Conservation (phyloP, 306 rosid genomes). For the Lotus japonicus region DNA sequence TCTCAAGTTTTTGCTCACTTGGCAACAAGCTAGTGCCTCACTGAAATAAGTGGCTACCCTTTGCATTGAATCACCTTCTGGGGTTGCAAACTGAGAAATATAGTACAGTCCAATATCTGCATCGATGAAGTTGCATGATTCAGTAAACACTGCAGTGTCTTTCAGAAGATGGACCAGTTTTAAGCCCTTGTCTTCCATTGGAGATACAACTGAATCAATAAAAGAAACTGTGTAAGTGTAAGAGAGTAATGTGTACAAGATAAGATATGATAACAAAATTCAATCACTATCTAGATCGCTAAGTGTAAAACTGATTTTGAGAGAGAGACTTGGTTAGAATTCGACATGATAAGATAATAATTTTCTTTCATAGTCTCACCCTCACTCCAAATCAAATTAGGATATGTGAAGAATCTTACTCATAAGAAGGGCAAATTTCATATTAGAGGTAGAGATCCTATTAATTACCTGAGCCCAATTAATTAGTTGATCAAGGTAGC, state of each 20-base stretch:
- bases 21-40: constrained; percentile 45
- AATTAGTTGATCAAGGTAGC: too few species aligned
- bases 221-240: not conserved
- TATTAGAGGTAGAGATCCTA: too few species aligned
- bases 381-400: too few species aligned
- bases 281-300: too few species aligned
- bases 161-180: constrained; percentile 31
- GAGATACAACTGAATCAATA: not conserved
- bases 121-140: constrained; percentile 27
- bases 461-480: too few species aligned
- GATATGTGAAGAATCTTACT: not conserved
- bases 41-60: constrained; percentile 50
- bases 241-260: too few species aligned
- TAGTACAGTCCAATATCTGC: constrained; percentile 40
- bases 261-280: too few species aligned
- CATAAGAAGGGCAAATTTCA: too few species aligned
- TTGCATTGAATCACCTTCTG: constrained; percentile 58
- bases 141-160: constrained; percentile 40
- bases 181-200: constrained; percentile 42
- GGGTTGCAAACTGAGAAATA: constrained; percentile 44
- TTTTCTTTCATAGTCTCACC: too few species aligned
- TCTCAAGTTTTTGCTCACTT: not conserved
- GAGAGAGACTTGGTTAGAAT: too few species aligned
- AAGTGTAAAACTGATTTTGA: too few species aligned
- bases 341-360: too few species aligned